Evolutionary conservation across 257 asterid genomes (phyloP).

Genomic region (Ligustrum vulgare): DNA sequence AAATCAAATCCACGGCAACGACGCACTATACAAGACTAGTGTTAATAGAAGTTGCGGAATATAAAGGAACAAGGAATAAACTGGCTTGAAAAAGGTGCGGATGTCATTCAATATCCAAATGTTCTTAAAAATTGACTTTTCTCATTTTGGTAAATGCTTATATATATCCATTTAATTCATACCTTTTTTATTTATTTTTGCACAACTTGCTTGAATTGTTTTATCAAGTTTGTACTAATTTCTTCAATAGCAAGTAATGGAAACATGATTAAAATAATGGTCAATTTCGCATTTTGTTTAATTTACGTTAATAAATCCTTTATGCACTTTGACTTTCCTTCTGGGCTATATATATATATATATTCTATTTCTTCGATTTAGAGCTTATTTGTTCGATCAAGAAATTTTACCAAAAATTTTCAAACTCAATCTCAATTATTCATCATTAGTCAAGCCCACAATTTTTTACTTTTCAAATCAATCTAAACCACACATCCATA

Average conservation of each 20-base stretch:
- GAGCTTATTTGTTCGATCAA: too few species aligned
- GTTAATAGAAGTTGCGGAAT: neutral
- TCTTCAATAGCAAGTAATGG: neutral
- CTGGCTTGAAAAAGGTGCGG: neutral
- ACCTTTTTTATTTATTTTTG: neutral
- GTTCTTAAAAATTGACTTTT: constrained; percentile 24
- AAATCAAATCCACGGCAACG: too few species aligned
- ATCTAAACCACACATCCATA: too few species aligned
- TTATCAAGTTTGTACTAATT: neutral
- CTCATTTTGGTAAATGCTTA: constrained; percentile 3
- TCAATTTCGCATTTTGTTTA: neutral
- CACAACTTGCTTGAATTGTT: neutral
- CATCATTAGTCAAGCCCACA: too few species aligned
- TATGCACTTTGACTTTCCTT: neutral
- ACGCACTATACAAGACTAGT: too few species aligned
- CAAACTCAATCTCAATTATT: too few species aligned
- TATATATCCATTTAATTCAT: too few species aligned
- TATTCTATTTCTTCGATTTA: too few species aligned
- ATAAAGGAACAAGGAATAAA: constrained; percentile 11
- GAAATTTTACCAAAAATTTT: too few species aligned
- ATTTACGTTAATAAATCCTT: neutral
- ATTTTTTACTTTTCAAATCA: too few species aligned
- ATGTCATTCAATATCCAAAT: neutral
- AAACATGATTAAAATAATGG: neutral
- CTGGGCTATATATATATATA: too few species aligned